A percentile compares a stretch with the other conserved stretches of the same genome.
Conservation (phyloP, 768 basidiomycete genomes). For the Boletus sensibilis region DNA sequence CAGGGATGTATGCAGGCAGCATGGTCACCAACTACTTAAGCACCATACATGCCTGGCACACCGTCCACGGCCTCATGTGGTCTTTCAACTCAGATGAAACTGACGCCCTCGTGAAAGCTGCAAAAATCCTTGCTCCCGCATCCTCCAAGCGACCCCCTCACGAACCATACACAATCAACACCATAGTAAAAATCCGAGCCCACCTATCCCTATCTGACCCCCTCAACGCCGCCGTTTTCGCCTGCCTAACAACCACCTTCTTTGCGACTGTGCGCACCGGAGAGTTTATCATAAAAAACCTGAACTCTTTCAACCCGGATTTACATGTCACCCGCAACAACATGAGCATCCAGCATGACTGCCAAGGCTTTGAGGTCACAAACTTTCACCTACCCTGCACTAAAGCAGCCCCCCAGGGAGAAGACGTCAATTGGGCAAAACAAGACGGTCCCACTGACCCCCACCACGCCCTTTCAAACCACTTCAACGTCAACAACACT, state of each 20-base stretch:
- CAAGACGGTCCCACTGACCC: constrained; percentile 33
- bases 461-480: constrained; percentile 18
- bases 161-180: constrained; percentile 12
- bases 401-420: constrained; percentile 18
- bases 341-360: constrained; percentile 21
- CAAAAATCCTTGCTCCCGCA: constrained; percentile 11
- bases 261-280: constrained; percentile 34
- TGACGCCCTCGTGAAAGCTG: constrained; percentile 16
- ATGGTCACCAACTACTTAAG: constrained; percentile 17
- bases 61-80: constrained; percentile 24
- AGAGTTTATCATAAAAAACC: constrained; percentile 38
- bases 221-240: constrained; percentile 36
- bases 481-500: constrained; percentile 33
- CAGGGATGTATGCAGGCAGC: background rate
- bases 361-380: constrained; percentile 18
- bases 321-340: constrained; percentile 30
- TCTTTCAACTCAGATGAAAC: constrained; percentile 3
- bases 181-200: background rate
- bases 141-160: constrained; percentile 8
- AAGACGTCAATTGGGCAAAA: constrained; percentile 36
- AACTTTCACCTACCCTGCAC: constrained; percentile 14
- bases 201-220: constrained; percentile 7
- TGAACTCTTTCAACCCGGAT: constrained; percentile 30
- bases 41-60: constrained; percentile 27
- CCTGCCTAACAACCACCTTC: constrained; percentile 41